Conservation (phyloP, 2,329 filamentous ascomycete species). For the Macrophomina phaseolina region DNA sequence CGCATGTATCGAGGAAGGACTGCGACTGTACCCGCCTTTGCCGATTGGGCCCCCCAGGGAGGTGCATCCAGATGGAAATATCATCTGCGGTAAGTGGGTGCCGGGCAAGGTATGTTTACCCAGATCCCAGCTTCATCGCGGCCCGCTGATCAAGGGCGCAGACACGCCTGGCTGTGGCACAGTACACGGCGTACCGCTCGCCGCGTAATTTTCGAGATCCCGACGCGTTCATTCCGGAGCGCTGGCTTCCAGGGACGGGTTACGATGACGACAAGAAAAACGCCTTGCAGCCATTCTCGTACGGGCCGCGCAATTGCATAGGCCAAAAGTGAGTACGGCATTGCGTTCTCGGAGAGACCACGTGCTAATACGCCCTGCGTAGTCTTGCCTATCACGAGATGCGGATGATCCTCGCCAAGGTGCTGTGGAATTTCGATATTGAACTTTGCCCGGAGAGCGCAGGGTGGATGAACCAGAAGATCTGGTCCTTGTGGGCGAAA, state of each 20-base stretch:
- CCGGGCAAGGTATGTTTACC: constrained; percentile 36
- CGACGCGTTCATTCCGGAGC: constrained; percentile 46
- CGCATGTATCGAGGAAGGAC: constrained; percentile 48
- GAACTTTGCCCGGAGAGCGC: constrained; percentile 41
- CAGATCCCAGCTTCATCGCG: background rate
- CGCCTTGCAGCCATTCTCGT: constrained; percentile 51
- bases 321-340: constrained; percentile 41
- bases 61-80: constrained; percentile 43
- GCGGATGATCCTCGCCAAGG: constrained; percentile 47
- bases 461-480: constrained; percentile 39
- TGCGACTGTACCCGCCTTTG: constrained; percentile 51
- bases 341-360: background rate
- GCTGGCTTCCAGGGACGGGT: constrained; percentile 44
- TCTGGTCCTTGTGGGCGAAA: constrained; percentile 47
- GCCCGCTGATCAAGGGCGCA: background rate
- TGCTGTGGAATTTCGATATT: constrained; percentile 48
- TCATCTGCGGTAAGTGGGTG: constrained; percentile 44
- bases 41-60: constrained; percentile 40
- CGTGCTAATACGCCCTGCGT: background rate
- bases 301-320: constrained; percentile 48
- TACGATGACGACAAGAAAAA: constrained; percentile 38
- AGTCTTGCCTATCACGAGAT: constrained; percentile 50
- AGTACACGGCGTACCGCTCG: constrained; percentile 27
- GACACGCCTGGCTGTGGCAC: constrained; percentile 11
- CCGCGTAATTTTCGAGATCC: constrained; percentile 43